phyloP scores from a whole-genome alignment of 2,329 filamentous ascomycete species.

The Aureobasidium subglaciale region DNA sequence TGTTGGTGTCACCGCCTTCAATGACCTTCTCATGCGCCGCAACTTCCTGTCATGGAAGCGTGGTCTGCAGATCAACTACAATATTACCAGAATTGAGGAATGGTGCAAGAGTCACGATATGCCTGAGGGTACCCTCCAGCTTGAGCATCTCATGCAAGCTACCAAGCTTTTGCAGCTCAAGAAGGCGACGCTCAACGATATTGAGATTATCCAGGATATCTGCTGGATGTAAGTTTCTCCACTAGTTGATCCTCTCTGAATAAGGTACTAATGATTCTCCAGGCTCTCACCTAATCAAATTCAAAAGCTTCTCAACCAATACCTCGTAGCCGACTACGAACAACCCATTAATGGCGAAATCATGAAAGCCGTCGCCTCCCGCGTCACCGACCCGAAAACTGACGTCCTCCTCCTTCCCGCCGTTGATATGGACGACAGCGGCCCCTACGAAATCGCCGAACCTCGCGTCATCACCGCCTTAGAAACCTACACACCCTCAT shows the following conservation, averaged over 20 bases:
- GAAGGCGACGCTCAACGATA: conserved; percentile 97
- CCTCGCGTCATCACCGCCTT: conserved; percentile 90
- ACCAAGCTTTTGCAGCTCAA: conserved; percentile 97
- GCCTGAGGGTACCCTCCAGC: conserved; percentile 93
- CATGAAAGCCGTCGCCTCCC: conserved; percentile 97
- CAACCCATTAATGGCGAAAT: conserved; percentile 99
- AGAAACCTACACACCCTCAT: conserved; percentile 96
- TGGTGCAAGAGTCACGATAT: conserved; percentile 99
- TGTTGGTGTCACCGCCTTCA: conserved; percentile 96
- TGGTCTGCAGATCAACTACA: conserved; percentile 98
- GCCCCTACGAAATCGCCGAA: conserved; percentile 96
- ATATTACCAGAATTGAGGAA: conserved; percentile 97
- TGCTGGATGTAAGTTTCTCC: conserved; percentile 85
- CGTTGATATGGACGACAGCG: conserved; percentile 98
- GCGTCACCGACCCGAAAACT: conserved; percentile 89
- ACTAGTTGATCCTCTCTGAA: not conserved
- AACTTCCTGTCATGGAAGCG: conserved; percentile 99
- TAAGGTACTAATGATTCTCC: conserved; percentile 1
- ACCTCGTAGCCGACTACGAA: conserved; percentile 96
- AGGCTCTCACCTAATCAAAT: conserved; percentile 98
- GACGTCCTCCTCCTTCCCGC: conserved; percentile 88
- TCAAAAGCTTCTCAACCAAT: conserved; percentile 97
- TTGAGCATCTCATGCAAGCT: conserved; percentile 99
- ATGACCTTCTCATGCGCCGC: conserved; percentile 92
- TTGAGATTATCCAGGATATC: conserved; percentile 99